Evolutionary conservation across 345 rosid genomes (phyloP).

Genomic region (Aegle marmelos): DNA sequence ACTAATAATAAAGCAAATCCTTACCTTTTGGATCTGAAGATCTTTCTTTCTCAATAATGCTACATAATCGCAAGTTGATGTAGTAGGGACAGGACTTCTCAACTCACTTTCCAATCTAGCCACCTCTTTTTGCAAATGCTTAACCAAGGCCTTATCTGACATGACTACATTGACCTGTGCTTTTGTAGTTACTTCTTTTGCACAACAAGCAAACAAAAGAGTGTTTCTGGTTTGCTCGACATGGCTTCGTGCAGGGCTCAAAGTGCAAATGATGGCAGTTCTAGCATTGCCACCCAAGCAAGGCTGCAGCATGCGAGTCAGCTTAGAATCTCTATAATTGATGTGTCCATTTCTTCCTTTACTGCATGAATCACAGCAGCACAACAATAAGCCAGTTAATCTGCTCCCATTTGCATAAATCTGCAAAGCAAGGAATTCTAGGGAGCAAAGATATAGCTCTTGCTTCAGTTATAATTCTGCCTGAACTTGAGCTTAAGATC

Average conservation of each 20-base stretch:
- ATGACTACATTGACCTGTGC: slow-evolving; percentile 97
- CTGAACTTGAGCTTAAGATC: neutral
- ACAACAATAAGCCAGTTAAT: slow-evolving; percentile 12
- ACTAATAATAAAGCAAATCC: slow-evolving; percentile 5
- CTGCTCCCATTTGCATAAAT: neutral
- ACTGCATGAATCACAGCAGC: slow-evolving; percentile 45
- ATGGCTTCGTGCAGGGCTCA: slow-evolving; percentile 96
- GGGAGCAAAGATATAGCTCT: neutral
- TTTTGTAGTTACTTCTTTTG: slow-evolving; percentile 93
- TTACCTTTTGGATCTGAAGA: slow-evolving; percentile 89
- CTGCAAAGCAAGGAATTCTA: neutral
- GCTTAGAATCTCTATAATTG: slow-evolving; percentile 94
- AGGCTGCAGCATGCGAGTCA: slow-evolving; percentile 91
- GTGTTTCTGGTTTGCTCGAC: slow-evolving; percentile 99
- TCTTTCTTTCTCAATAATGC: slow-evolving; percentile 78
- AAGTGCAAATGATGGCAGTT: slow-evolving; percentile 91
- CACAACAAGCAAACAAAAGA: slow-evolving; percentile 93
- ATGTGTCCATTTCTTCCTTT: slow-evolving; percentile 92
- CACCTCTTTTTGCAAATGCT: slow-evolving; percentile 87
- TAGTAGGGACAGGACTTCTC: slow-evolving; percentile 59
- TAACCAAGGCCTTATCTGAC: slow-evolving; percentile 98
- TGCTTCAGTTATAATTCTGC: neutral
- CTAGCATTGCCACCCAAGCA: slow-evolving; percentile 97
- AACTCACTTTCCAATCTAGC: slow-evolving; percentile 93
- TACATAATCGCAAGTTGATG: slow-evolving; percentile 57